phyloP scores from a whole-genome alignment of 2,329 filamentous ascomycete species.

The Fusarium camptoceras region DNA sequence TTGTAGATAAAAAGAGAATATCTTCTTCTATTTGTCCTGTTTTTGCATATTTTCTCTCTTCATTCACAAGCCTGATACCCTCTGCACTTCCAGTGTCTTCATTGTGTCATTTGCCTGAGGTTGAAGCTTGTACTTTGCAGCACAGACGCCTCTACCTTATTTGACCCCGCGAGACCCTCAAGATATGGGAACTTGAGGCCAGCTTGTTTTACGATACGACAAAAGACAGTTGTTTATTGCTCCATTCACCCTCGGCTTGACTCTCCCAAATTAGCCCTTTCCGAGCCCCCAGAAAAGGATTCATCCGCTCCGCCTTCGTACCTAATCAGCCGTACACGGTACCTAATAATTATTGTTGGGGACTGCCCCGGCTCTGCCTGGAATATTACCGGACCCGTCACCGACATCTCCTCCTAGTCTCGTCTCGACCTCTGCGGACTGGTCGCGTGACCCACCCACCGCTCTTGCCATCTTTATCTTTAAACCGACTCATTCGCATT shows the following conservation, averaged over 20 bases:
- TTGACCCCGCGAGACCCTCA: conserved; percentile 33
- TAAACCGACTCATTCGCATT: conserved; percentile 17
- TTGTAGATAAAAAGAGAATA: conserved; percentile 21
- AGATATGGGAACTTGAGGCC: conserved; percentile 27
- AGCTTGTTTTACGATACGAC: background rate
- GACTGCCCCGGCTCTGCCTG: conserved; percentile 4
- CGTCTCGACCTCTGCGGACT: conserved; percentile 8
- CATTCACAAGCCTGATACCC: background rate
- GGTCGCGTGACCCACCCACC: conserved; percentile 48
- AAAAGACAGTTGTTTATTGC: background rate
- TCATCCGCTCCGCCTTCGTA: conserved; percentile 27
- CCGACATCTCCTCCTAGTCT: conserved; percentile 35
- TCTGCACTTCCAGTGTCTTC: background rate
- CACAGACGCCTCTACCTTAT: conserved; percentile 17
- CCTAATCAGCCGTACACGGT: background rate
- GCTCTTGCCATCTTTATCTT: conserved; percentile 24
- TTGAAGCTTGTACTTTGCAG: background rate
- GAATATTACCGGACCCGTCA: conserved; percentile 37
- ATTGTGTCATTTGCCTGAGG: background rate
- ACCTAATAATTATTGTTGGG: conserved; percentile 33
- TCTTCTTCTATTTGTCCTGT: conserved; percentile 12
- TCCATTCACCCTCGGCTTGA: background rate
- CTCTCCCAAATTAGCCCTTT: background rate
- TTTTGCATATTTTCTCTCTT: background rate
- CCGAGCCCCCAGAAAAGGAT: conserved; percentile 16